Evolutionary conservation across 2,329 filamentous ascomycete genomes (phyloP).

Genomic region (Triangularia verruculosa): DNA sequence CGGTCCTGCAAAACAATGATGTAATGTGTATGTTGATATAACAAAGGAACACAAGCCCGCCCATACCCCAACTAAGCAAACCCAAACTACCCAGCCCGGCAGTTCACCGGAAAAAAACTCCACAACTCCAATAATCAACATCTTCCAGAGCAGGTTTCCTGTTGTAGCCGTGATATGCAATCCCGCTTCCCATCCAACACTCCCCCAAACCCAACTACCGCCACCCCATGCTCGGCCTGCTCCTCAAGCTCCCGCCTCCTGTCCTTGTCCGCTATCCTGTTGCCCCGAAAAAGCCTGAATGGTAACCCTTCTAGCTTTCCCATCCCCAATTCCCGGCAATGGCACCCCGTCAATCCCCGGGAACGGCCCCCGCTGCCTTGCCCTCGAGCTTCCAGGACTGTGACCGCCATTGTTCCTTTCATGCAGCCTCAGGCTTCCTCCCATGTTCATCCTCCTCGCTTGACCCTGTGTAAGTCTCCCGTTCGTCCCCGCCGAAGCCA

Average conservation of each 20-base stretch:
- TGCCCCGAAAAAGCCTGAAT: constrained; percentile 35
- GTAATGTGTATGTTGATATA: background rate
- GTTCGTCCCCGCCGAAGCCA: background rate
- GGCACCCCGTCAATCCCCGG: background rate
- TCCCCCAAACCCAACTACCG: constrained; percentile 9
- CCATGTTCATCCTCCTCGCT: constrained; percentile 56
- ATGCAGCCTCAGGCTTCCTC: constrained; percentile 38
- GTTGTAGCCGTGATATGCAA: background rate
- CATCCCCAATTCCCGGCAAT: constrained; percentile 21
- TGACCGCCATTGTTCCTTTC: constrained; percentile 12
- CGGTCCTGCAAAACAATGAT: background rate
- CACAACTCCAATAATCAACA: background rate
- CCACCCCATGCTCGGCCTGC: constrained; percentile 21
- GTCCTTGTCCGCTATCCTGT: background rate
- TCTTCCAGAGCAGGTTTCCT: background rate
- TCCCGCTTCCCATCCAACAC: too few relatives aligned
- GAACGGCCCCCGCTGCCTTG: background rate
- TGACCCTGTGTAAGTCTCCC: constrained; percentile 51
- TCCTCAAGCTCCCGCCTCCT: constrained; percentile 2
- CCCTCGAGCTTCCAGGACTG: constrained; percentile 10
- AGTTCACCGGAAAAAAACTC: background rate
- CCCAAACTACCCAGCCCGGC: background rate
- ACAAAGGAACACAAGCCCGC: background rate
- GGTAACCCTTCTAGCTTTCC: constrained; percentile 41
- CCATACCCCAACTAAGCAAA: background rate